Base-by-base conservation (phyloP, 257 asterid genomes). In the Knoxia roxburghii region DNA sequence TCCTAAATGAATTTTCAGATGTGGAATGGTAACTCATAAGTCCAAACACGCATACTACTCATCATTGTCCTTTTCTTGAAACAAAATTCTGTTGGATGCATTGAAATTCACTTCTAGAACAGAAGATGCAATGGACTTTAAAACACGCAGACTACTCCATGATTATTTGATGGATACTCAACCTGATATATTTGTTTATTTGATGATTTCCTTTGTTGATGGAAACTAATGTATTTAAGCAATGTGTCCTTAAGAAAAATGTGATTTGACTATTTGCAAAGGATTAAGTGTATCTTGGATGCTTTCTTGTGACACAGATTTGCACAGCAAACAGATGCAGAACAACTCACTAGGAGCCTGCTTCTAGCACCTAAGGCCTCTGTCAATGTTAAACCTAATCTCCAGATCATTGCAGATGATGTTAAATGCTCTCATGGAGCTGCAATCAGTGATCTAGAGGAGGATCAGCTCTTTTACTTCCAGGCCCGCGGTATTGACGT, bases 371-470 rank as follows among this genome's bases (percentile, higher is more conserved):
- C 96, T 24, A 87, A 96, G 50, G 99, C 92, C 2, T 88, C 95
- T 4, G 94, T 93, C 29, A 90, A 93, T 61, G 89, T 91, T 49
- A 89, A 90, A 72, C 99, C 99, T 0, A 88, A 88, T 73, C 99
- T 93, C 77, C 97, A 93, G 78, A 93, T 93, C 68, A 82, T 90
- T 9, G 99, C 99, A 10, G 96, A 88, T 26, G 95, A 90, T 45
- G 97, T 93, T 39, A 90, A 87, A 68, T 93, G 99, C 75, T 85
- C 95, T 68, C 99, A 93, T 40, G 99, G 99, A 70, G 99, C 97
- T 80, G 91, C 99, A 61, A 90, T 90, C 45, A 85, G 96, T 65
- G 96, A 90, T 78, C 72, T 93, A 74, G 96, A 93, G 71, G 95
- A 80, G 62, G 74, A 84, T 71, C 95, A 93, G 58, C 85, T 90